A percentile compares a stretch with the other conserved stretches of the same genome.
phyloP scores from a whole-genome alignment of 805 yeast species.

The Nakazawaea ishiwadae region DNA sequence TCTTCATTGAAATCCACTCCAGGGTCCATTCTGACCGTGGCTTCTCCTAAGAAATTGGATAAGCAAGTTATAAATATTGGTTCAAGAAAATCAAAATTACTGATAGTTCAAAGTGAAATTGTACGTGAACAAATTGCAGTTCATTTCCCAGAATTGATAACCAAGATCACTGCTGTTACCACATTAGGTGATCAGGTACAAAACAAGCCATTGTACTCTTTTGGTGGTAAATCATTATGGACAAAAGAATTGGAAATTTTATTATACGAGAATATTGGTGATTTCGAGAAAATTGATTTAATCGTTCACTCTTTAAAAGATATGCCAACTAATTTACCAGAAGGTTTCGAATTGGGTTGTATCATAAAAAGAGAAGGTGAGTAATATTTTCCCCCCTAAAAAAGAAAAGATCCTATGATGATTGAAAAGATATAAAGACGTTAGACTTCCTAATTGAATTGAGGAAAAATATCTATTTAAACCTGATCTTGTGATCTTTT shows the following conservation, averaged over 20 bases:
- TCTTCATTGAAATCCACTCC: conserved; percentile 1
- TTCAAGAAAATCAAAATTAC: conserved; percentile 83
- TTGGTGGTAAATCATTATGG: conserved; percentile 97
- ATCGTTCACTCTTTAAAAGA: conserved; percentile 94
- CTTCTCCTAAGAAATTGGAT: background rate
- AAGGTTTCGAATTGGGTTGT: conserved; percentile 85
- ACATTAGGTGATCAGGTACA: conserved; percentile 91
- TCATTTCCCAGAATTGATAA: conserved; percentile 59
- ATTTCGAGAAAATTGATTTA: conserved; percentile 68
- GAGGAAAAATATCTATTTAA: conserved; percentile 23
- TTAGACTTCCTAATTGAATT: conserved; percentile 32
- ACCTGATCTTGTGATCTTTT: conserved; percentile 6
- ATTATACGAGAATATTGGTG: conserved; percentile 57
- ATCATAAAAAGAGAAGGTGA: conserved; percentile 67
- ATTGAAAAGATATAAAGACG: conserved; percentile 27
- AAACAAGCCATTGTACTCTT: conserved; percentile 81
- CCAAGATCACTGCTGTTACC: conserved; percentile 72
- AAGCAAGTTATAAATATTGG: conserved; percentile 48
- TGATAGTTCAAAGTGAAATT: conserved; percentile 79
- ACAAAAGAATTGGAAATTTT: conserved; percentile 89
- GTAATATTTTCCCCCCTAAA: conserved; percentile 13
- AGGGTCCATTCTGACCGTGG: background rate
- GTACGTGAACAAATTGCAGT: conserved; percentile 58
- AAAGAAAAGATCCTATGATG: conserved; percentile 18
- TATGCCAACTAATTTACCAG: conserved; percentile 84